These are phyloP conservation scores for Lipomyces lipofer DNA, from an alignment of 805 yeast species.

Conservation along the genomic window DNA sequence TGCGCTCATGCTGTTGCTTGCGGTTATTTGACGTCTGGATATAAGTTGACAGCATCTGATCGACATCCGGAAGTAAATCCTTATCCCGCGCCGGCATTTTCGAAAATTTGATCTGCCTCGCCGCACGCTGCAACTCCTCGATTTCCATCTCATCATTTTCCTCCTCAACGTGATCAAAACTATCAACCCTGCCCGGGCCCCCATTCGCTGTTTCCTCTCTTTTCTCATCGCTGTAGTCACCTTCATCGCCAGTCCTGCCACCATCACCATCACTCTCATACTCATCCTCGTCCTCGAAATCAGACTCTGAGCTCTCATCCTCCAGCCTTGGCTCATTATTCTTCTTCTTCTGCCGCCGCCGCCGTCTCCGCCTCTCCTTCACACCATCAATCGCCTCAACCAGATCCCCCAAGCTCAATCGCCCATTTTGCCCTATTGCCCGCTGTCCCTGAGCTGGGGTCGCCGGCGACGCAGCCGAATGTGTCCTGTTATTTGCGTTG, in stretches of 20 bases:
- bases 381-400: neutral
- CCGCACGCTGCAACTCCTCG: conserved; percentile 43
- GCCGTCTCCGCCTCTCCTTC: neutral
- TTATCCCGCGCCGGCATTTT: conserved; percentile 31
- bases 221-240: conserved; percentile 33
- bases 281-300: conserved; percentile 21
- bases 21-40: conserved; percentile 13
- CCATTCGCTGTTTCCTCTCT: neutral
- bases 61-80: conserved; percentile 19
- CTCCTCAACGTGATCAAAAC: conserved; percentile 1
- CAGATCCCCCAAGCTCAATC: neutral
- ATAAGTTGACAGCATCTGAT: conserved; percentile 23
- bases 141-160: conserved; percentile 45
- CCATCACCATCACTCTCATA: conserved; percentile 18
- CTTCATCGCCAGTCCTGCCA: conserved; percentile 35
- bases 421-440: neutral
- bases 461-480: neutral
- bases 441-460: neutral
- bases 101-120: conserved; percentile 37
- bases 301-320: conserved; percentile 18
- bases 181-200: neutral
- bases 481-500: neutral
- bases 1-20: conserved; percentile 1
- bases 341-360: neutral
- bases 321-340: neutral